Percentiles rank a stretch among this genome's conserved stretches.
phyloP scores from a whole-genome alignment of 2,329 filamentous ascomycete genomes.

The Paraphoma sp. region DNA sequence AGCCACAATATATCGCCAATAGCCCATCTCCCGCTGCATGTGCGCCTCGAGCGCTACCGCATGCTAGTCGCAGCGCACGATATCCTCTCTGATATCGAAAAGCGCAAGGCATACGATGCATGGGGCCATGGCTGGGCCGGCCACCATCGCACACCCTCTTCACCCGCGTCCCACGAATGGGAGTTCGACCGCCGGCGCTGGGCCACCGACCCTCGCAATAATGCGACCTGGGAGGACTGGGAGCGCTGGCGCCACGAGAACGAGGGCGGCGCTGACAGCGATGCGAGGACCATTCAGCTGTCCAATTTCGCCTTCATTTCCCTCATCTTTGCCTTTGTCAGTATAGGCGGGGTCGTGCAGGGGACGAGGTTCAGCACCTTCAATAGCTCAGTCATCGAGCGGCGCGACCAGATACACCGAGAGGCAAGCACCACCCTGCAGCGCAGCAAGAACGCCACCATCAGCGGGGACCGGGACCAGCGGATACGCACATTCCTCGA shows the following conservation, averaged over 20 bases:
- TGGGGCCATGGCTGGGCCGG: slow-evolving; percentile 80
- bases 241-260: slow-evolving; percentile 61
- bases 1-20: slow-evolving; percentile 43
- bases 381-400: slow-evolving; percentile 68
- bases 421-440: slow-evolving; percentile 69
- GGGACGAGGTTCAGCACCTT: slow-evolving; percentile 71
- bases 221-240: slow-evolving; percentile 99
- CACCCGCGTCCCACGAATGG: slow-evolving; percentile 31
- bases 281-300: slow-evolving; percentile 65
- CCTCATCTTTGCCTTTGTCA: slow-evolving; percentile 72
- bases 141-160: slow-evolving; percentile 29
- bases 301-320: slow-evolving; percentile 80
- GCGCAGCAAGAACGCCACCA: slow-evolving; percentile 61
- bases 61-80: slow-evolving; percentile 87
- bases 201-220: slow-evolving; percentile 61
- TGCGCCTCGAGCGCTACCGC: slow-evolving; percentile 85
- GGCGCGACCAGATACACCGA: slow-evolving; percentile 71
- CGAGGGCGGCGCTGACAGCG: slow-evolving; percentile 42
- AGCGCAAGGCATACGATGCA: slow-evolving; percentile 80
- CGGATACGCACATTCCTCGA: slow-evolving; percentile 80
- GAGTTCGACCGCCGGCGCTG: slow-evolving; percentile 36
- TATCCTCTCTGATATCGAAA: slow-evolving; percentile 81
- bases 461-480: slow-evolving; percentile 55
- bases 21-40: slow-evolving; percentile 60
- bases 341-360: slow-evolving; percentile 75